phyloP scores from a whole-genome alignment of 139 green algal genomes.

The Chlamydomonas asymmetrica region DNA sequence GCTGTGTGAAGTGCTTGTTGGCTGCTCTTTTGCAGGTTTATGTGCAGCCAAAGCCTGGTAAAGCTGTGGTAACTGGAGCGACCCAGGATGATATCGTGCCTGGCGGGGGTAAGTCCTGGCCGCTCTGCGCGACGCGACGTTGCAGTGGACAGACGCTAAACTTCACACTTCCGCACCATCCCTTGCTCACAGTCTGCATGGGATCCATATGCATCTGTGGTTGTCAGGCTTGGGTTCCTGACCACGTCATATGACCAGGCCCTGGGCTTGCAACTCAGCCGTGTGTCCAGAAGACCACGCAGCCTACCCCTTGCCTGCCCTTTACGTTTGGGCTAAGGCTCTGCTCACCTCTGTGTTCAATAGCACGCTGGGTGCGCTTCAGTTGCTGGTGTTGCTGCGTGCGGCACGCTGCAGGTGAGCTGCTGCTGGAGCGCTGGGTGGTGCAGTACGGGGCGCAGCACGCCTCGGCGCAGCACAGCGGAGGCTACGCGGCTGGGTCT shows the following conservation, averaged over 20 bases:
- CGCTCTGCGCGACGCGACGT: not conserved
- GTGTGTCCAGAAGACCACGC: not conserved
- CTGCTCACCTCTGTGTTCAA: no score
- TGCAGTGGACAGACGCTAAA: not conserved
- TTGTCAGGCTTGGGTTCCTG: not conserved
- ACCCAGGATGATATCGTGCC: no score
- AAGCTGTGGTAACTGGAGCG: not conserved
- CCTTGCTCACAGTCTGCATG: not conserved
- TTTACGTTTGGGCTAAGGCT: no score
- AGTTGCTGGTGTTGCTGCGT: not conserved
- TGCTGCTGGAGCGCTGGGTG: slow-evolving; percentile 69
- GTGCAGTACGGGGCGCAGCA: slow-evolving; percentile 43
- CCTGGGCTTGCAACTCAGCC: not conserved
- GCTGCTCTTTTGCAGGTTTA: not conserved
- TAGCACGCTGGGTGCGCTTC: no score
- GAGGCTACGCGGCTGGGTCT: not conserved
- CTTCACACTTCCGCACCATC: not conserved
- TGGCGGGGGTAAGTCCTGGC: not conserved
- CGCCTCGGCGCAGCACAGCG: slow-evolving; percentile 2
- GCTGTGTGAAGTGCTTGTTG: no score
- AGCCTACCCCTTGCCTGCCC: not conserved
- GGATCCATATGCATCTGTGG: not conserved
- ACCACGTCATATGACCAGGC: not conserved
- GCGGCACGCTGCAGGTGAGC: not conserved
- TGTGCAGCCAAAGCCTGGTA: not conserved